Evolutionary conservation across 2,329 filamentous ascomycete genomes (phyloP).

Genomic region (Dryadomyces quercus-mongolicae): DNA sequence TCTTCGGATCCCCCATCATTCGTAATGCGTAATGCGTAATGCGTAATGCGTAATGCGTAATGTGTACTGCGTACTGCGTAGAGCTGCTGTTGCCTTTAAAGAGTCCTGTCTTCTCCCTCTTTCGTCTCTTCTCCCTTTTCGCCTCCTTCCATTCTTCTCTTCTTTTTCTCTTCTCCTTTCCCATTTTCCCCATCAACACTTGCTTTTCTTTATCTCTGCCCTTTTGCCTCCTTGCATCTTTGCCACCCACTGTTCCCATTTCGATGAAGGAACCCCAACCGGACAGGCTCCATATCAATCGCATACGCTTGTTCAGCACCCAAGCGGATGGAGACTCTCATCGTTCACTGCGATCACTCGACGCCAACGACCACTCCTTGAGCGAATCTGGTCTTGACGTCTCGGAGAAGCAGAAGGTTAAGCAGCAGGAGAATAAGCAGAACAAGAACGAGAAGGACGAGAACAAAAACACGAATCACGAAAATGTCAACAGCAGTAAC

Average conservation of each 20-base stretch:
- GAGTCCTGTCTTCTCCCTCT: not conserved
- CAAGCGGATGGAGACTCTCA: conserved; percentile 40
- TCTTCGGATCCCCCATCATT: too few species aligned
- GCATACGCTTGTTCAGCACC: conserved; percentile 41
- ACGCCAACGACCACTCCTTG: conserved; percentile 19
- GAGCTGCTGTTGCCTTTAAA: not conserved
- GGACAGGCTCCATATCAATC: conserved; percentile 41
- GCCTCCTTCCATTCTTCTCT: not conserved
- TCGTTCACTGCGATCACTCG: conserved; percentile 24
- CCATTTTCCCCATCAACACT: not conserved
- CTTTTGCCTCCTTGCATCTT: not conserved
- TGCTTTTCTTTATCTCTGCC: not conserved
- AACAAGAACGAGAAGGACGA: conserved; percentile 2
- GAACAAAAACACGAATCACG: not conserved
- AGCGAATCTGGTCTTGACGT: conserved; percentile 6
- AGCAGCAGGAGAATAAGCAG: conserved; percentile 4
- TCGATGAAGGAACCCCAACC: conserved; percentile 52
- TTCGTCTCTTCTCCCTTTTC: not conserved
- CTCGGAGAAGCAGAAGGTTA: not conserved
- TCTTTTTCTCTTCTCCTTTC: not conserved
- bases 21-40: too few species aligned
- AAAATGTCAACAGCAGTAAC: not conserved
- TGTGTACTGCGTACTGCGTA: not conserved
- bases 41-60: too few species aligned
- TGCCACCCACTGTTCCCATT: conserved; percentile 10